Conservation (phyloP, 2,329 filamentous ascomycete species). For the Hypocreales sp. region DNA sequence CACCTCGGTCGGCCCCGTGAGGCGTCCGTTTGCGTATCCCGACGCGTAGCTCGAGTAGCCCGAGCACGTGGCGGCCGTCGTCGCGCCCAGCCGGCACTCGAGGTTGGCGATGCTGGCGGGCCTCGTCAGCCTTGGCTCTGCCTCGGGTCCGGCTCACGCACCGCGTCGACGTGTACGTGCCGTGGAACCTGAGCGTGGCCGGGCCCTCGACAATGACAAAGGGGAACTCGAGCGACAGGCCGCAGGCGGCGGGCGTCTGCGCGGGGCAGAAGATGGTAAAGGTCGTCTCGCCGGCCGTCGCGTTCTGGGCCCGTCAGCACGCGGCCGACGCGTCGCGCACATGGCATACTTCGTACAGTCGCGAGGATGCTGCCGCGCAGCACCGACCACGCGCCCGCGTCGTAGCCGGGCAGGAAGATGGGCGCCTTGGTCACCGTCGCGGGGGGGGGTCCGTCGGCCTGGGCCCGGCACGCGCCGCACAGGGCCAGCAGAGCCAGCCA, state of each 20-base stretch:
- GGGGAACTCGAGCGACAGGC: conserved; percentile 28
- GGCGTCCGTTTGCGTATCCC: conserved; percentile 20
- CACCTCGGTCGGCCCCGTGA: conserved; percentile 26
- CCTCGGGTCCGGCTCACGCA: too few relatives aligned
- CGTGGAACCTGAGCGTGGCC: conserved; percentile 26
- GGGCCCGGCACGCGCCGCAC: conserved; percentile 6
- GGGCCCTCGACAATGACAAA: conserved; percentile 31
- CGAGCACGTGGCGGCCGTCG: conserved; percentile 29
- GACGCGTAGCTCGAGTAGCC: conserved; percentile 29
- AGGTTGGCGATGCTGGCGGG: conserved; percentile 24
- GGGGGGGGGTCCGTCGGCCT: conserved; percentile 4
- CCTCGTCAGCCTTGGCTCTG: background rate
- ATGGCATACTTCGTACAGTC: too few relatives aligned
- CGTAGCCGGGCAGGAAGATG: conserved; percentile 28
- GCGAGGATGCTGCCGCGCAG: conserved; percentile 29
- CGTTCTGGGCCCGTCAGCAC: conserved; percentile 14
- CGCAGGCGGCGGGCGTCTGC: conserved; percentile 23
- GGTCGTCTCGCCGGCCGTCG: conserved; percentile 19
- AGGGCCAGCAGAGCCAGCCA: conserved; percentile 12
- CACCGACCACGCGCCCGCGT: conserved; percentile 23
- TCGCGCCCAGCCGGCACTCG: conserved; percentile 24
- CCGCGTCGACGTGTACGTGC: conserved; percentile 26
- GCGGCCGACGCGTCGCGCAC: conserved; percentile 7
- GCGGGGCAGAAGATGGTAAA: conserved; percentile 34
- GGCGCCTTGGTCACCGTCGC: conserved; percentile 21